Evolutionary conservation across 176 grass and related monocot genomes (phyloP).

Genomic region (sorghum (Sorghum bicolor)): Sorghum_bicolor_NCBIv3 NC_012870.2:11127501-11128000

Average conservation of each 20-base stretch:
- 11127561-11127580: neutral
- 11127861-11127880: constrained; percentile 26
- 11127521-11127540: neutral
- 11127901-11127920: neutral
- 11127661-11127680: neutral
- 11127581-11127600: too few relatives aligned
- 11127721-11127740: constrained; percentile 8
- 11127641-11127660: neutral
- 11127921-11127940: neutral
- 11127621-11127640: neutral
- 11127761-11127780: neutral
- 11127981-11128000: neutral
- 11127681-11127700: neutral
- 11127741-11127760: neutral
- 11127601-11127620: neutral
- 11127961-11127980: neutral
- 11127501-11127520: neutral
- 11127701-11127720: neutral
- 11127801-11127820: neutral
- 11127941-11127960: neutral
- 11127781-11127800: neutral
- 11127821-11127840: constrained; percentile 73
- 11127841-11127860: constrained; percentile 98
- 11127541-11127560: neutral
- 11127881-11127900: neutral